Base-by-base conservation (phyloP, 129 eudicot species). In the Chrysanthemum seticuspe region DNA sequence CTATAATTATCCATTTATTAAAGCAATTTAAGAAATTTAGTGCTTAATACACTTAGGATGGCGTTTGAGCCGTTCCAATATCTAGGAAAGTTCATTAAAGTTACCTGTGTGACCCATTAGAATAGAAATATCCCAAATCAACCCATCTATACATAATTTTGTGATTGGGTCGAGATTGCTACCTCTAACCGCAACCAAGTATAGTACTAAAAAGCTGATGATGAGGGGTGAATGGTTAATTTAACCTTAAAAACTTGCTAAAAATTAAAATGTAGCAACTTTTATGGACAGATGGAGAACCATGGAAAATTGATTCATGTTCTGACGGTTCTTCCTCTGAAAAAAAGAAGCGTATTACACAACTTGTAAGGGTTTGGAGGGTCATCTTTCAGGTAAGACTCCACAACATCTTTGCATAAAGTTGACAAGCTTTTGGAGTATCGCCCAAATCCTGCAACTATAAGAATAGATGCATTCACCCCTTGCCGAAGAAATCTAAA, bases 381-480 rank as follows among this genome's bases (percentile, higher is more conserved):
- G 70, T 92, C 72, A 27, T 89, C 98, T 71, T 83, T 67, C 55
- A 66, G 16, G 68, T 72, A 92, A 18, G 98, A 82, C 69, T 87
- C 88, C 50, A 92, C 91, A 55, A 89, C 88, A 78, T 92, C 98
- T 84, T 92, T 92, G 62, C 80, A 76, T 79, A 92, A 74, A 68
- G 77, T 89, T 60, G 95, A 78, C 85, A 89, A 60, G 79, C 27
- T 76, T 81, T 72, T 76, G 10, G 86, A 52, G 63, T 71, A 82
- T 65, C 95, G 94, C 31, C 90, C 98, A 79, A 92, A 92, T 84
- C 89, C 95, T 44, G 95, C 91, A 70, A 92, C 95, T 47, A 92
- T 81, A 59, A 92, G 85, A 68, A 92, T 87, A 50, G 98, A 85
- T 57, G 89, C 85, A 73, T 89, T 92, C 77, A 89, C 79, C 76